Evolutionary conservation across 2,329 filamentous ascomycete species (phyloP).

Genomic region (Cercospora zeina): DNA sequence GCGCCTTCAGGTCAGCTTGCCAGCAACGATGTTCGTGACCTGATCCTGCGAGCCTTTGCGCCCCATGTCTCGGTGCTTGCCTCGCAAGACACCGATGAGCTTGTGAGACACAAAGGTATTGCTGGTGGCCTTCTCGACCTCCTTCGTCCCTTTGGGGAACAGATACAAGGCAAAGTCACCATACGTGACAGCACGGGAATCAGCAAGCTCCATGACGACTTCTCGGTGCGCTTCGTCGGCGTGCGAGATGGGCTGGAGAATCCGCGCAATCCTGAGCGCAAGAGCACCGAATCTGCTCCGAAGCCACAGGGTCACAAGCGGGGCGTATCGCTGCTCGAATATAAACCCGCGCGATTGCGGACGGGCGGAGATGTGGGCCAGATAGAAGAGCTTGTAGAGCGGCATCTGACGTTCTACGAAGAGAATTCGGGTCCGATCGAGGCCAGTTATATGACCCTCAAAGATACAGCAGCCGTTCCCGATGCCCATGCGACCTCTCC

Average conservation of each 20-base stretch:
- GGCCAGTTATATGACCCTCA: slow-evolving; percentile 48
- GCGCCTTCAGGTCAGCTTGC: slow-evolving; percentile 46
- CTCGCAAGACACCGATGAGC: slow-evolving; percentile 79
- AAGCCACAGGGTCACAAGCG: slow-evolving; percentile 5
- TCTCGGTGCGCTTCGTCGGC: slow-evolving; percentile 79
- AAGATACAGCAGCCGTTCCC: slow-evolving; percentile 23
- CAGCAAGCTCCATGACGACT: slow-evolving; percentile 83
- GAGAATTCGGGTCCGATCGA: slow-evolving; percentile 44
- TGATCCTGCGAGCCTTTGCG: slow-evolving; percentile 82
- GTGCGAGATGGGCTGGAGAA: slow-evolving; percentile 58
- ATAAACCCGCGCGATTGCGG: slow-evolving; percentile 44
- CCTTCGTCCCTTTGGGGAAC: slow-evolving; percentile 86
- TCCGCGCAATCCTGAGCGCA: slow-evolving; percentile 39
- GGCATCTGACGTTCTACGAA: slow-evolving; percentile 76
- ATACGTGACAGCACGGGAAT: slow-evolving; percentile 87
- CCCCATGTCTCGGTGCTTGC: slow-evolving; percentile 85
- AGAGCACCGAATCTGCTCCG: slow-evolving; percentile 42
- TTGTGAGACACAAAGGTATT: slow-evolving; percentile 83
- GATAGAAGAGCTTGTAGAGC: slow-evolving; percentile 77
- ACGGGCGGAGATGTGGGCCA: slow-evolving; percentile 60
- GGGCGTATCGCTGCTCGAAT: slow-evolving; percentile 35
- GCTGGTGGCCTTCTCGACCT: slow-evolving; percentile 78
- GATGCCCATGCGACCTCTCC: slow-evolving; percentile 43
- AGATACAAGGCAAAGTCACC: slow-evolving; percentile 80
- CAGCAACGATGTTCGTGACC: slow-evolving; percentile 55